Conservation (phyloP, 805 yeast species). For the Candida montana region DNA sequence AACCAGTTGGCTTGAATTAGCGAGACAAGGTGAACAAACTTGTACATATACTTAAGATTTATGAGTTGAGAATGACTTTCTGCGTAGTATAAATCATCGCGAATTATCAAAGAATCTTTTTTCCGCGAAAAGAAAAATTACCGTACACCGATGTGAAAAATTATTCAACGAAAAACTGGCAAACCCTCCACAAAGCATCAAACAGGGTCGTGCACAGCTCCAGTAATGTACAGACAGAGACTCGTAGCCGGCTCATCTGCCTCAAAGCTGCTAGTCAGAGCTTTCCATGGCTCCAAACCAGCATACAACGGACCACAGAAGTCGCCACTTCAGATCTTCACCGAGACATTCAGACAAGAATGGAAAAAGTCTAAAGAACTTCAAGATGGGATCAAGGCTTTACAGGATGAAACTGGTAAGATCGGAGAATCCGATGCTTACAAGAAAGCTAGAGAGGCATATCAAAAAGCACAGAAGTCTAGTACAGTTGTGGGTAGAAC, state of each 20-base stretch:
- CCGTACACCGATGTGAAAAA: no score
- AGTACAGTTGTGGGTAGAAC: conserved; percentile 67
- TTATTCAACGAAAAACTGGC: no score
- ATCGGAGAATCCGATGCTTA: conserved; percentile 92
- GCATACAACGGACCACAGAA: conserved; percentile 34
- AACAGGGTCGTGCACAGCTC: no score
- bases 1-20: background rate
- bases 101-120: background rate
- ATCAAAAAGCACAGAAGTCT: conserved; percentile 73
- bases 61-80: no score
- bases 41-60: no score
- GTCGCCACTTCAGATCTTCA: conserved; percentile 87
- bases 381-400: conserved; percentile 87
- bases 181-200: no score
- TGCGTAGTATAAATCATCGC: no score
- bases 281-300: conserved; percentile 20
- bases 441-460: conserved; percentile 89
- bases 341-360: conserved; percentile 86
- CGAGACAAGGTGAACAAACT: no score
- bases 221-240: conserved; percentile 9
- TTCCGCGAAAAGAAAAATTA: background rate
- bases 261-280: conserved; percentile 10
- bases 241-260: conserved; percentile 1
- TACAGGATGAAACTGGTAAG: conserved; percentile 93
- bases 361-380: conserved; percentile 88